Evolutionary conservation across 768 basidiomycete species (phyloP).

Genomic region (Phaffia australis): DNA sequence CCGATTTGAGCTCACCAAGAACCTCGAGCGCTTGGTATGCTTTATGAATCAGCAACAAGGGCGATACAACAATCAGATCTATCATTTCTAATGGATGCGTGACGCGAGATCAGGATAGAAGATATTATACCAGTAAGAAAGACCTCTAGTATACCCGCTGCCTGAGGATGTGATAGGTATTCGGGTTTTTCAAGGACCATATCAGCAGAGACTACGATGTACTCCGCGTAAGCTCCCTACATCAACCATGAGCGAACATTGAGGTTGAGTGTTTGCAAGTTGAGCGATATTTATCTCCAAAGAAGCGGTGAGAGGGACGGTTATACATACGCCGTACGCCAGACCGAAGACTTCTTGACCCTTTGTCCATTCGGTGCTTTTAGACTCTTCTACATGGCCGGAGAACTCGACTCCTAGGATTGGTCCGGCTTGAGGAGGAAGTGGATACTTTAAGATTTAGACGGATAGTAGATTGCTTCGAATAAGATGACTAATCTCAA

Average conservation of each 20-base stretch:
- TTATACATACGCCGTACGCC: conserved; percentile 55
- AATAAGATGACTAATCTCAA: neutral
- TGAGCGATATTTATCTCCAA: conserved; percentile 17
- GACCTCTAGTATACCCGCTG: conserved; percentile 77
- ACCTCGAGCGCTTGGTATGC: conserved; percentile 59
- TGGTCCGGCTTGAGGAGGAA: conserved; percentile 59
- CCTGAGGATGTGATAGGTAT: conserved; percentile 67
- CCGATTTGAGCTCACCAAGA: conserved; percentile 56
- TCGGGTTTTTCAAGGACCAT: conserved; percentile 64
- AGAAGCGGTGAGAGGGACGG: neutral
- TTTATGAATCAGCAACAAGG: conserved; percentile 25
- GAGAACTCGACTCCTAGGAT: conserved; percentile 85
- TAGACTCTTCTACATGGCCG: conserved; percentile 51
- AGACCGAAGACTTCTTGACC: conserved; percentile 71
- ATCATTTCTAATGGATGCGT: too few relatives aligned
- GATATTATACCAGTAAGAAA: conserved; percentile 64
- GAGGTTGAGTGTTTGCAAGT: conserved; percentile 1
- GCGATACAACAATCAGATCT: neutral
- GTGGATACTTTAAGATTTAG: conserved; percentile 47
- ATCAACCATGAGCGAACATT: neutral
- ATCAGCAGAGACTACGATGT: conserved; percentile 54
- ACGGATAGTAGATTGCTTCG: neutral
- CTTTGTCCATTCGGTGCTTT: conserved; percentile 44
- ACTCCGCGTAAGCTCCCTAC: conserved; percentile 86
- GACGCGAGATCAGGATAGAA: too few relatives aligned